phyloP scores from a whole-genome alignment of 306 rosid species.

The Citrullus mucosospermus region DNA sequence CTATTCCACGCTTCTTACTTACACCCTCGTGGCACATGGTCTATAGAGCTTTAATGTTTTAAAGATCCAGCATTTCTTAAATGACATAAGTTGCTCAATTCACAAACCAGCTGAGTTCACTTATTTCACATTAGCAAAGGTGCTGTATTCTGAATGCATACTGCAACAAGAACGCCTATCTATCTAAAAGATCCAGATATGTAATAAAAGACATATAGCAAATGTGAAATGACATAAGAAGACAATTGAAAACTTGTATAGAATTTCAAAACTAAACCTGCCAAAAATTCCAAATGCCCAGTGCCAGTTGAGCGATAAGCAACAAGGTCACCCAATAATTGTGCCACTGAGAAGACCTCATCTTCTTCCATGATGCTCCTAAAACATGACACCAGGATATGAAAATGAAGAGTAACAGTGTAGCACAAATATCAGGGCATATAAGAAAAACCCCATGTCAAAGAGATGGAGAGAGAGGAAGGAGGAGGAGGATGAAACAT shows the following conservation, averaged over 20 bases:
- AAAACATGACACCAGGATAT: not conserved
- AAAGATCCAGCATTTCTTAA: not conserved
- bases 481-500: not conserved
- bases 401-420: constrained; percentile 1
- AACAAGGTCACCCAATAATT: constrained; percentile 73
- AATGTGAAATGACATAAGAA: not conserved
- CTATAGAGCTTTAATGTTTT: not conserved
- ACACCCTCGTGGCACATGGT: not conserved
- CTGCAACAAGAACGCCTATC: not conserved
- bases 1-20: too few relatives aligned
- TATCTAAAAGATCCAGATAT: not conserved
- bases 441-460: not conserved
- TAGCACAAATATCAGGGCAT: not conserved
- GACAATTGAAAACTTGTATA: not conserved
- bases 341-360: constrained; percentile 78
- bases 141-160: not conserved
- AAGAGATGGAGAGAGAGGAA: not conserved
- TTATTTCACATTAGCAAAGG: not conserved
- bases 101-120: not conserved
- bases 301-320: constrained; percentile 91
- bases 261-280: constrained; percentile 43
- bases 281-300: constrained; percentile 81
- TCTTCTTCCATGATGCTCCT: constrained; percentile 65
- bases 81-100: not conserved
- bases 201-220: not conserved